Evolutionary conservation across 2,329 filamentous ascomycete genomes (phyloP).

Genomic region (Fusarium sp.): DNA sequence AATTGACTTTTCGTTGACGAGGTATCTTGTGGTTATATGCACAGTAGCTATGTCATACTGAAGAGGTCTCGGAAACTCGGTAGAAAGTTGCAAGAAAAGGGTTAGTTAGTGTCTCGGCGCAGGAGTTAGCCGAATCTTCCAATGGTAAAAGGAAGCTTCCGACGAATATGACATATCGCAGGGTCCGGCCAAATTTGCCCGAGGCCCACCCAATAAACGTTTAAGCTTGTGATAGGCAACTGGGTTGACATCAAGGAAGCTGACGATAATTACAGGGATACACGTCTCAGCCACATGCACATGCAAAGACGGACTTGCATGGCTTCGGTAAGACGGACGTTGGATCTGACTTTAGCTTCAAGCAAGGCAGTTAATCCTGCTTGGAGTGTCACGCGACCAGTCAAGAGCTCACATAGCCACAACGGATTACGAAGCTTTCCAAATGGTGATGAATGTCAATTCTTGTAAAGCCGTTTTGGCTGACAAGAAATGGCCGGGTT

Average conservation of each 20-base stretch:
- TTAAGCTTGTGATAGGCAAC: background rate
- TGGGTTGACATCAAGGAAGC: background rate
- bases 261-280: background rate
- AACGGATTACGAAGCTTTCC: background rate
- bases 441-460: background rate
- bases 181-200: background rate
- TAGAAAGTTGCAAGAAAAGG: background rate
- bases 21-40: background rate
- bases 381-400: background rate
- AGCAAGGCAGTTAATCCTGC: background rate
- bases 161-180: background rate
- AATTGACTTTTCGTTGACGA: background rate
- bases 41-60: background rate
- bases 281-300: background rate
- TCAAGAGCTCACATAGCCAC: background rate
- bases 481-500: too few species aligned
- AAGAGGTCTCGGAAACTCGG: background rate
- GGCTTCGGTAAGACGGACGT: background rate
- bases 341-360: background rate
- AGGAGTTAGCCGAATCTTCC: background rate
- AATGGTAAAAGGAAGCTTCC: background rate
- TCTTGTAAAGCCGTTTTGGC: fast-evolving
- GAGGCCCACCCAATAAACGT: background rate
- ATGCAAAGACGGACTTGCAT: background rate
- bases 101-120: background rate